Percentiles rank a stretch among this genome's conserved stretches.
Conservation (phyloP, 2,329 filamentous ascomycete genomes). For the Thielaviopsis populi region DNA sequence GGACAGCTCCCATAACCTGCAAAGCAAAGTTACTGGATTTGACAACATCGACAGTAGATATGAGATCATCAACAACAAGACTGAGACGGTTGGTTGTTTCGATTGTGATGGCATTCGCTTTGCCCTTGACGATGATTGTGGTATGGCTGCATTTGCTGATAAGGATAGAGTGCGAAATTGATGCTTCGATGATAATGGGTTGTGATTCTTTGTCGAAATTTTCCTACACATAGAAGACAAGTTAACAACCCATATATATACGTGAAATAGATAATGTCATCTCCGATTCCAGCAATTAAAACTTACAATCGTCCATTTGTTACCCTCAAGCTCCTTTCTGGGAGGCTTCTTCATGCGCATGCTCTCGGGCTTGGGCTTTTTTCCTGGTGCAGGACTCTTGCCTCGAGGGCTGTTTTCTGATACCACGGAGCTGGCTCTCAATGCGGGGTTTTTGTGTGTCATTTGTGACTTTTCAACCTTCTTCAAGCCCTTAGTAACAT, state of each 20-base stretch:
- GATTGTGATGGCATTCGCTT: slow-evolving; percentile 91
- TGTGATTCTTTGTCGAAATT: slow-evolving; percentile 68
- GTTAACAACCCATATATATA: not conserved
- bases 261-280: not conserved
- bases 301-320: slow-evolving; percentile 79
- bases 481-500: slow-evolving; percentile 74
- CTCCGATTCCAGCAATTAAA: not conserved
- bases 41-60: slow-evolving; percentile 86
- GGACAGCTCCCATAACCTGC: slow-evolving; percentile 75
- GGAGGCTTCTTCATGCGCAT: slow-evolving; percentile 73
- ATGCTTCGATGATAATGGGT: slow-evolving; percentile 67
- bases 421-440: slow-evolving; percentile 60
- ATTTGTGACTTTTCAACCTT: slow-evolving; percentile 94
- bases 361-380: slow-evolving; percentile 73
- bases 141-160: slow-evolving; percentile 86
- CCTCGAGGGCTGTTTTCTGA: slow-evolving; percentile 46
- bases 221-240: slow-evolving; percentile 40
- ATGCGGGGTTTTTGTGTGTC: slow-evolving; percentile 93
- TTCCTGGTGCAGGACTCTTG: slow-evolving; percentile 78
- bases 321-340: slow-evolving; percentile 65
- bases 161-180: slow-evolving; percentile 74
- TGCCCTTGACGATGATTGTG: slow-evolving; percentile 77
- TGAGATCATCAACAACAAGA: slow-evolving; percentile 74
- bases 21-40: slow-evolving; percentile 89
- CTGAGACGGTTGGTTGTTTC: slow-evolving; percentile 79